Evolutionary conservation across 768 basidiomycete species (phyloP).

Genomic region (Infundibulicybe gibba): DNA sequence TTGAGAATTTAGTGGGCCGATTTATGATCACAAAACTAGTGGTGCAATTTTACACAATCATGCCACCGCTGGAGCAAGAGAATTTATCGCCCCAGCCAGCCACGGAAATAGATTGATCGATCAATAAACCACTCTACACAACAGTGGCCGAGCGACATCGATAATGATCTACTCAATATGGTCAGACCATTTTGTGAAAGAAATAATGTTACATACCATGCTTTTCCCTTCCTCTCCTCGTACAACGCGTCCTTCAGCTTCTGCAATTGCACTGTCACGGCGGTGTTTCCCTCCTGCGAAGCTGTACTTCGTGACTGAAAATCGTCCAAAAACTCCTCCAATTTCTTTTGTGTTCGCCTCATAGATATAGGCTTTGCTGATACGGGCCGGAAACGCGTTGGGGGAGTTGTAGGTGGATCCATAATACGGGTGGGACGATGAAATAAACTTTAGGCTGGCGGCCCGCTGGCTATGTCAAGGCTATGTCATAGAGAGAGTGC

Average conservation of each 20-base stretch:
- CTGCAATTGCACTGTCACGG: constrained; percentile 57
- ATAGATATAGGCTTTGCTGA: constrained; percentile 31
- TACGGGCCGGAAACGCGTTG: constrained; percentile 39
- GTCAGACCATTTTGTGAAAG: too few relatives aligned
- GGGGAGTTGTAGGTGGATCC: constrained; percentile 46
- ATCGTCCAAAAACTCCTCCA: constrained; percentile 46
- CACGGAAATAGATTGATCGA: too few relatives aligned
- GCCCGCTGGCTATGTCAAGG: too few relatives aligned
- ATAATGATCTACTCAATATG: too few relatives aligned
- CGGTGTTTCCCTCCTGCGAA: constrained; percentile 47
- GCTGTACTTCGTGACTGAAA: constrained; percentile 43
- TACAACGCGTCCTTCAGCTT: constrained; percentile 51
- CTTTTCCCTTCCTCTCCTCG: constrained; percentile 39
- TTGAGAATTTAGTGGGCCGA: too few relatives aligned
- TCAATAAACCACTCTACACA: too few relatives aligned
- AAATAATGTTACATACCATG: neutral
- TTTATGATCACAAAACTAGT: too few relatives aligned
- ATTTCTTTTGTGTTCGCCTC: constrained; percentile 33
- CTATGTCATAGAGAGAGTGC: too few relatives aligned
- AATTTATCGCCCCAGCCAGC: too few relatives aligned
- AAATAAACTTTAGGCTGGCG: neutral
- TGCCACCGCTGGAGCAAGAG: too few relatives aligned
- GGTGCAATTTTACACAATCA: too few relatives aligned
- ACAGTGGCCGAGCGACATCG: too few relatives aligned
- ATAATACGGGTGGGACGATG: constrained; percentile 18